Conservation (phyloP, 805 yeast genomes). For the Millerozyma miso region DNA sequence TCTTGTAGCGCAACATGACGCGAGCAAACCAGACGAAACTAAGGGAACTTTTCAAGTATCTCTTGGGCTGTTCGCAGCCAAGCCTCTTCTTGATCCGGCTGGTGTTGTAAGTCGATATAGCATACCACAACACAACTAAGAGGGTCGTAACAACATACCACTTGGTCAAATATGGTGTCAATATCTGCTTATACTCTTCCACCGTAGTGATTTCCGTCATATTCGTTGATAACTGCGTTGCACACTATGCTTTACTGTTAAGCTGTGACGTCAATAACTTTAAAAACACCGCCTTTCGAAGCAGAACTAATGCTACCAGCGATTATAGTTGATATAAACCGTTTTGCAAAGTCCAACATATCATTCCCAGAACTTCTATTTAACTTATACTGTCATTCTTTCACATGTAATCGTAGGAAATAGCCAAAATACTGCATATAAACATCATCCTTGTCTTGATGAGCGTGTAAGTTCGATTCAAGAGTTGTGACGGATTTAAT, state of each 20-base stretch:
- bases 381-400: too few relatives aligned
- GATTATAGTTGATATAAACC: too few relatives aligned
- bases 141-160: constrained; percentile 7
- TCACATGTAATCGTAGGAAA: too few relatives aligned
- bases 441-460: too few relatives aligned
- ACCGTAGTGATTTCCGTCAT: not conserved
- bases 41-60: not conserved
- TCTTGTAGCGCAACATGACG: constrained; percentile 12
- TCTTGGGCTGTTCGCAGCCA: constrained; percentile 14
- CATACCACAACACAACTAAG: constrained; percentile 3
- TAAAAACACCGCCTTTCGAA: too few relatives aligned
- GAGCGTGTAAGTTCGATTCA: not conserved
- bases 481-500: not conserved
- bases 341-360: too few relatives aligned
- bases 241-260: too few relatives aligned
- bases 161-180: constrained; percentile 5
- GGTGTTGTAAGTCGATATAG: constrained; percentile 2
- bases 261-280: too few relatives aligned
- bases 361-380: too few relatives aligned
- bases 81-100: constrained; percentile 11
- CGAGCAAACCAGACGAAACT: constrained; percentile 8
- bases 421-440: too few relatives aligned
- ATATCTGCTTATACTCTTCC: not conserved
- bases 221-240: too few relatives aligned
- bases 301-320: too few relatives aligned